Conservation (phyloP, 306 rosid species). For the Castanea crenata region DNA sequence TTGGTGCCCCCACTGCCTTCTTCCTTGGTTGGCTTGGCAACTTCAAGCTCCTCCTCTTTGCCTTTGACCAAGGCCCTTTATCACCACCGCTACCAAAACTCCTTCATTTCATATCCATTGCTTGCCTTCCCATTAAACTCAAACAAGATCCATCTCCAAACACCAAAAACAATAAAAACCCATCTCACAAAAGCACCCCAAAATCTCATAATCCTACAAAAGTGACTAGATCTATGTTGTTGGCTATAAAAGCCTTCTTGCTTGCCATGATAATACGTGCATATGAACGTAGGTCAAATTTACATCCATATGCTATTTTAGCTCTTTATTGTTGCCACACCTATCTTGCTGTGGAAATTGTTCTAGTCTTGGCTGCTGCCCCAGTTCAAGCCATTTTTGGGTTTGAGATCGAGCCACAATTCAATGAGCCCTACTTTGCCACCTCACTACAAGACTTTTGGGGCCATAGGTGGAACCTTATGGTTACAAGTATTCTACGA, state of each 20-base stretch:
- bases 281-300: slow-evolving; percentile 26
- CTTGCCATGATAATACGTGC: slow-evolving; percentile 26
- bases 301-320: slow-evolving; percentile 31
- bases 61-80: slow-evolving; percentile 56
- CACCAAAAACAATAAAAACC: neutral
- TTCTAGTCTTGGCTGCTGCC: slow-evolving; percentile 29
- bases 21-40: slow-evolving; percentile 48
- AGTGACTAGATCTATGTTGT: neutral
- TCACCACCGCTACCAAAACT: slow-evolving; percentile 31
- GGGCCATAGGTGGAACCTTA: slow-evolving; percentile 86
- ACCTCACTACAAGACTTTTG: slow-evolving; percentile 84
- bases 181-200: slow-evolving; percentile 4
- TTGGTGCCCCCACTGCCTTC: slow-evolving; percentile 35
- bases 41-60: slow-evolving; percentile 45
- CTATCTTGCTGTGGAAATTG: slow-evolving; percentile 53
- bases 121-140: slow-evolving; percentile 63
- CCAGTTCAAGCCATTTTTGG: slow-evolving; percentile 41
- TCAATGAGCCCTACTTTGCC: slow-evolving; percentile 55
- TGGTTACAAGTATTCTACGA: slow-evolving; percentile 54
- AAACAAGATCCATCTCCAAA: slow-evolving; percentile 20
- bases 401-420: slow-evolving; percentile 56
- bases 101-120: slow-evolving; percentile 52
- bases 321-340: slow-evolving; percentile 42
- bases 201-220: neutral
- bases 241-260: slow-evolving; percentile 29